Conservation (phyloP, 2,329 filamentous ascomycete genomes). For the Sporothrix sp. region DNA sequence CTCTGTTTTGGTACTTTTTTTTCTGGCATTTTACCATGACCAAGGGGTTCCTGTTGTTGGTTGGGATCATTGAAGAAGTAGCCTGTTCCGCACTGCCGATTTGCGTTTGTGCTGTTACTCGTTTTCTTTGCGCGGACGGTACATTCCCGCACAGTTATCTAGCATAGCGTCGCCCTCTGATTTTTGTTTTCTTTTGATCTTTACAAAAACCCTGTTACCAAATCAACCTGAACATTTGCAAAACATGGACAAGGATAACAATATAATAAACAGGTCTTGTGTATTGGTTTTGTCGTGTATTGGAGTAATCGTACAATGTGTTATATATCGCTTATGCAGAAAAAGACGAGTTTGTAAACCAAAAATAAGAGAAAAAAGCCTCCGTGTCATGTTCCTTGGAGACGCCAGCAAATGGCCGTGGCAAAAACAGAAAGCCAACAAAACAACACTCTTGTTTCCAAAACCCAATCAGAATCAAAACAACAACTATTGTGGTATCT, state of each 20-base stretch:
- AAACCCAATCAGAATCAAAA: neutral
- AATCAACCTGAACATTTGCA: too few relatives aligned
- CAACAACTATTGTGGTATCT: slow-evolving; percentile 1
- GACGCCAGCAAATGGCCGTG: neutral
- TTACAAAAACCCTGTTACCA: too few relatives aligned
- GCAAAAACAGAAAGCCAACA: neutral
- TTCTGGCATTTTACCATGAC: neutral
- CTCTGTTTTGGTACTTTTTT: neutral
- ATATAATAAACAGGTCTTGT: too few relatives aligned
- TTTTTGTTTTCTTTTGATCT: neutral
- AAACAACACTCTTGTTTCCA: neutral
- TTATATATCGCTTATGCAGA: neutral
- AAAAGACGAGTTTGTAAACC: neutral
- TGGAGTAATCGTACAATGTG: neutral
- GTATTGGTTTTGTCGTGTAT: neutral
- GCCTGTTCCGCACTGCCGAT: neutral
- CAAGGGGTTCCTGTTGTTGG: too few relatives aligned
- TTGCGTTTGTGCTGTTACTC: neutral
- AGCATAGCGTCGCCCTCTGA: neutral
- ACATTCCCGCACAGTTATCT: neutral
- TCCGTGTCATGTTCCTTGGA: slow-evolving; percentile 9
- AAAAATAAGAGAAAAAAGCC: neutral
- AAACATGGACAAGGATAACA: too few relatives aligned
- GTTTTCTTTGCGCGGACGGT: neutral
- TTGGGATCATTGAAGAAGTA: neutral